phyloP scores from a whole-genome alignment of 208 protist genomes.

The Trypanosomatidae sp. region DNA sequence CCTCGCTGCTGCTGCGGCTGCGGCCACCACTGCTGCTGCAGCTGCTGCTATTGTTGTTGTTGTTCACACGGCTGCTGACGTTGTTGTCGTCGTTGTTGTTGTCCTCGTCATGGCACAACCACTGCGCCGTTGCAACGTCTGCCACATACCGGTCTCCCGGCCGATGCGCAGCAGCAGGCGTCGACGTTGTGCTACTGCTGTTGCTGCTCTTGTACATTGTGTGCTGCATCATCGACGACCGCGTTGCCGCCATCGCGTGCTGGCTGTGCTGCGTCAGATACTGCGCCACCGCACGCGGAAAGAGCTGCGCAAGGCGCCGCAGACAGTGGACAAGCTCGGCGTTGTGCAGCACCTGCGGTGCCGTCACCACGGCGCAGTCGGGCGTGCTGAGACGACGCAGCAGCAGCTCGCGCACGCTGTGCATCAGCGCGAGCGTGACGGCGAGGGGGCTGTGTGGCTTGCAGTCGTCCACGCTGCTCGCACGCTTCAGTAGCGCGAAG shows the following conservation, averaged over 20 bases:
- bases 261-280: no score
- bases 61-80: no score
- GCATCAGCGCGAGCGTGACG: slow-evolving; percentile 43
- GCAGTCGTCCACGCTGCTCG: slow-evolving; percentile 14
- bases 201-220: no score
- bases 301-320: slow-evolving; percentile 45
- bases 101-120: no score
- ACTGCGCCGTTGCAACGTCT: no score
- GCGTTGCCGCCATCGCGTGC: no score
- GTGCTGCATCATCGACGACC: no score
- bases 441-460: slow-evolving; percentile 52
- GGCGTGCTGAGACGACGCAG: slow-evolving; percentile 37
- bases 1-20: background rate
- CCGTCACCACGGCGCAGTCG: slow-evolving; percentile 12
- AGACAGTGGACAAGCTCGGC: slow-evolving; percentile 43
- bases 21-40: background rate
- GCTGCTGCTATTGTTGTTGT: background rate
- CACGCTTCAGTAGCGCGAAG: slow-evolving; percentile 22
- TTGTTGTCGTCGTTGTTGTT: no score
- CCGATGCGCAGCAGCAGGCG: no score
- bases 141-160: no score
- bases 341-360: slow-evolving; percentile 22
- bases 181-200: no score
- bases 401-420: slow-evolving; percentile 50
- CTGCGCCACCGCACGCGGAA: no score